Percentiles rank a stretch among this genome's conserved stretches.
These are phyloP conservation scores for Puccinia polysora DNA, from an alignment of 1,284 basidiomycete species.

Conservation along the genomic window DNA sequence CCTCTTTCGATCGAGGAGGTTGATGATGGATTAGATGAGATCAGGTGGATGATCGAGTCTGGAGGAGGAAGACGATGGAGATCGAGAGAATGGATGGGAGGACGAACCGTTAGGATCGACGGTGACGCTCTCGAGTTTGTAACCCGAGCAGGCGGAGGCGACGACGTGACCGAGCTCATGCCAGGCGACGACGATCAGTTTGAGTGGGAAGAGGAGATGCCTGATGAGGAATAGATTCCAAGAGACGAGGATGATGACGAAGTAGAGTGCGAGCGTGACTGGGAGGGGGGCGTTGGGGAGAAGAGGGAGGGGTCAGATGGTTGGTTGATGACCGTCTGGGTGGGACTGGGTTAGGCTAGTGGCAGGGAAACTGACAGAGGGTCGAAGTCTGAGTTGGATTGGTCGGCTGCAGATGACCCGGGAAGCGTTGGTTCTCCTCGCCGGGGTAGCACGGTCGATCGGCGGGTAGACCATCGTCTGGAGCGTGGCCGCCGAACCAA, in stretches of 20 bases:
- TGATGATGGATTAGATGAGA: background rate
- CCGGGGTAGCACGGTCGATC: slow-evolving; percentile 31
- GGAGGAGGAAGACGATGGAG: background rate
- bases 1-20: slow-evolving; percentile 32
- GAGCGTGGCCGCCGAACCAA: background rate
- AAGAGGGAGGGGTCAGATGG: too few relatives aligned
- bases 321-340: too few relatives aligned
- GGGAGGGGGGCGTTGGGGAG: too few relatives aligned
- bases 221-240: slow-evolving; percentile 50
- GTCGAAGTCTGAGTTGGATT: slow-evolving; percentile 41
- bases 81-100: background rate
- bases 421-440: slow-evolving; percentile 29
- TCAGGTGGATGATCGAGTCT: background rate
- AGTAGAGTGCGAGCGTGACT: slow-evolving; percentile 38
- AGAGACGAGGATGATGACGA: slow-evolving; percentile 48
- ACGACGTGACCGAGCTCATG: slow-evolving; percentile 49
- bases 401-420: slow-evolving; percentile 21
- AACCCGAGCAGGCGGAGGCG: slow-evolving; percentile 43
- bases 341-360: too few relatives aligned
- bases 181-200: slow-evolving; percentile 47
- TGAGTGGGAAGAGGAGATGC: slow-evolving; percentile 48
- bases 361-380: slow-evolving; percentile 14
- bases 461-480: slow-evolving; percentile 10
- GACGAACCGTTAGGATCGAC: slow-evolving; percentile 45
- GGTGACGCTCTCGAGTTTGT: slow-evolving; percentile 43